Conservation (phyloP, 331 rosid species). For the Arachis monticola region DNA sequence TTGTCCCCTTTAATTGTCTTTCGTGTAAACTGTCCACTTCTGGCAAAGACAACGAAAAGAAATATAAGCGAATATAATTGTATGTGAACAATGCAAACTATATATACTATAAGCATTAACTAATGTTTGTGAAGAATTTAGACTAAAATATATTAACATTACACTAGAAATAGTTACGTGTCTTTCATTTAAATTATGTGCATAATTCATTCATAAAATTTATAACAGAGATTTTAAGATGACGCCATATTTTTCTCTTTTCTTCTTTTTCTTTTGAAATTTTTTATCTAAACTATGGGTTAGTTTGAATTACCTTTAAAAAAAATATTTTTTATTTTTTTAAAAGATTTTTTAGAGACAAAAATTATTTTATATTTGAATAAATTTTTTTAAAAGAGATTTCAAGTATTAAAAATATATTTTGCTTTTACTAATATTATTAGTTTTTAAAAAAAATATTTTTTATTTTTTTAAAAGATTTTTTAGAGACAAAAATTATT, state of each 20-base stretch:
- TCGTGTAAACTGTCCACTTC: constrained; percentile 21
- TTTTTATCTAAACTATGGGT: too few species aligned
- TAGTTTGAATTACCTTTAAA: too few species aligned
- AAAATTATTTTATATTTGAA: too few species aligned
- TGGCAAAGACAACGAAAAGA: constrained; percentile 27
- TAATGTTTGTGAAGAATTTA: background rate
- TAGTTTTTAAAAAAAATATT: too few species aligned
- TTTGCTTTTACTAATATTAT: too few species aligned
- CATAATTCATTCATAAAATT: background rate
- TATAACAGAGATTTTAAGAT: background rate
- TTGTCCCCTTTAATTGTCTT: constrained; percentile 6
- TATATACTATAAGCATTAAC: background rate
- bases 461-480: too few species aligned
- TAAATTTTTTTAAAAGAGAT: too few species aligned
- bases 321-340: too few species aligned
- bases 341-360: too few species aligned
- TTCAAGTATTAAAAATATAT: too few species aligned
- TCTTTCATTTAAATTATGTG: constrained; percentile 1
- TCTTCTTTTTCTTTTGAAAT: too few species aligned
- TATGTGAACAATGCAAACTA: background rate
- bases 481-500: too few species aligned
- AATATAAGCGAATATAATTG: background rate
- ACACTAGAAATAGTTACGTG: background rate
- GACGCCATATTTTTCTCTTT: background rate
- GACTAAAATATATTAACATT: background rate